Evolutionary conservation across 2,329 filamentous ascomycete species (phyloP), one percentile per base, ranked within the genome.

Genomic region (Aspergillus sp.): DNA sequence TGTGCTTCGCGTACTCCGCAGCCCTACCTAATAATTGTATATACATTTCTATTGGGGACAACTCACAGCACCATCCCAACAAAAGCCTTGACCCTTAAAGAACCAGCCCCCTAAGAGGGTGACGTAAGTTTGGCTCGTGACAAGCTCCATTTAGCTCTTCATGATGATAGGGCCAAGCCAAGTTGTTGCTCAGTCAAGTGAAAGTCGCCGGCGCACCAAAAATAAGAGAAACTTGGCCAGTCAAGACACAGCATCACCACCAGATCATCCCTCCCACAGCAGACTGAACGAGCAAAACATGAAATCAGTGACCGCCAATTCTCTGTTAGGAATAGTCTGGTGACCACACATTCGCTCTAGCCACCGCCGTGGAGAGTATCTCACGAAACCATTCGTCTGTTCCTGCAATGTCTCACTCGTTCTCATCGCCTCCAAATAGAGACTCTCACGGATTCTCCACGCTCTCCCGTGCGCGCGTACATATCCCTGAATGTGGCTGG

Each of bases 181-280:
- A 33, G 17, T 44, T 39, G 23, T 44, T 27, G 59, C 53, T 43
- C 47, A 44, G 46, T 51, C 37, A 56, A 56, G 57, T 35, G 49
- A 21, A 21, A 21, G 27, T 31, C 52, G 46, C 49, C 47, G 54
- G 46, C 31, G 39, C 27, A 46, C 47, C 54, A 46, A 59, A 61
- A 55, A 57, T 59, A 57, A 53, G 44, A 63, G 61, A 63, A 63
- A 63, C 61, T 59, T 55, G 54, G 59, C 61, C 61, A 63, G 47
- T 63, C 49, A 31, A 63, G 49, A 55, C 47, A 35, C 39, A 47
- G 12, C 21, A 45, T 17, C 48, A 55, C 47, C 33, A 33, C 54
- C 41, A 46, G 56, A 61, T 59, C 49, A 55, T 47, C 55, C 40
- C 49, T 44, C 44, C 23, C 37, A 23, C 45, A 51, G 56, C 41